These are phyloP conservation scores for Graphilbum fragrans DNA, from an alignment of 2,329 filamentous ascomycete species.

Conservation along the genomic window DNA sequence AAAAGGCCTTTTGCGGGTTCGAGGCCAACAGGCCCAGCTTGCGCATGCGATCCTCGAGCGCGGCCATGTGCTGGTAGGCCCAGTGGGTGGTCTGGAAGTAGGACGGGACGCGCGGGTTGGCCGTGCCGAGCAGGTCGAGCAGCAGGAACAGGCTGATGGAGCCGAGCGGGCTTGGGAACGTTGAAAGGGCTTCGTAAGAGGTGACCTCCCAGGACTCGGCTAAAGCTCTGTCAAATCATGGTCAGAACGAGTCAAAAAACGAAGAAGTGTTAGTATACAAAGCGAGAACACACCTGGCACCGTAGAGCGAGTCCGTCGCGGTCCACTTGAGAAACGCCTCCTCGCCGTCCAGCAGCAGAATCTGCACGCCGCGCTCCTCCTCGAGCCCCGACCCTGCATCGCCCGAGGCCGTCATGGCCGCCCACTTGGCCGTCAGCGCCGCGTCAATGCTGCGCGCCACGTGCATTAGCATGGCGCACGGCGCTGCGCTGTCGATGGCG, in stretches of 20 bases:
- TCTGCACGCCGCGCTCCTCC: constrained; percentile 73
- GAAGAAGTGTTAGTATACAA: not conserved
- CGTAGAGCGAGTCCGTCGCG: constrained; percentile 74
- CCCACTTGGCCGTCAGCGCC: constrained; percentile 74
- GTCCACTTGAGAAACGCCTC: constrained; percentile 82
- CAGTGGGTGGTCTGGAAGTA: constrained; percentile 70
- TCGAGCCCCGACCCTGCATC: constrained; percentile 45
- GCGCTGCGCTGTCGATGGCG: constrained; percentile 84
- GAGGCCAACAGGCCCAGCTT: constrained; percentile 37
- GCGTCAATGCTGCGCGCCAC: constrained; percentile 68
- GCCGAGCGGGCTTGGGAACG: constrained; percentile 60
- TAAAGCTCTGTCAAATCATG: constrained; percentile 38
- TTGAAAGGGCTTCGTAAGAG: constrained; percentile 58
- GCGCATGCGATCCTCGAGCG: constrained; percentile 52
- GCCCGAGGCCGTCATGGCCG: constrained; percentile 51
- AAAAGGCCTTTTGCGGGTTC: constrained; percentile 40
- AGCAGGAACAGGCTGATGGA: constrained; percentile 61
- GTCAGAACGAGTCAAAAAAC: constrained; percentile 1
- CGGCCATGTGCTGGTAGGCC: constrained; percentile 60
- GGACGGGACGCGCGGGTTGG: constrained; percentile 56
- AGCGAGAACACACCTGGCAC: constrained; percentile 49
- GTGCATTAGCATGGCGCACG: constrained; percentile 89
- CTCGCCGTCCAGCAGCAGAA: constrained; percentile 84
- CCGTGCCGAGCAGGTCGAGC: constrained; percentile 46
- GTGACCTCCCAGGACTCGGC: constrained; percentile 70